phyloP scores from a whole-genome alignment of 2,329 filamentous ascomycete species.

The Aspergillus unguis region DNA sequence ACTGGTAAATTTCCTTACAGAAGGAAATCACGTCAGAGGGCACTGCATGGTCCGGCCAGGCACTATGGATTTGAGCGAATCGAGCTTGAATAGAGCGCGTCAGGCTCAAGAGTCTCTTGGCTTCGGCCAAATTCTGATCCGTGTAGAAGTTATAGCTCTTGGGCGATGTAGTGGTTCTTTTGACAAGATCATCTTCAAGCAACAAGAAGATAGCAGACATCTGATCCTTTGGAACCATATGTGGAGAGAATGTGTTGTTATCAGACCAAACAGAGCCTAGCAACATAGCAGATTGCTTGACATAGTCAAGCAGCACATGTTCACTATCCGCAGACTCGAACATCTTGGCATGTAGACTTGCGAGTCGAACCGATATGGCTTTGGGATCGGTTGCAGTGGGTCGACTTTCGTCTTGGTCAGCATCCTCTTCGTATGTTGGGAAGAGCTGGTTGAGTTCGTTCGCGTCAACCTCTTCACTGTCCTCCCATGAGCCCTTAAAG shows the following conservation, averaged over 20 bases:
- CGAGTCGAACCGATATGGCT: conserved; percentile 59
- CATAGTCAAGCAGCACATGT: conserved; percentile 30
- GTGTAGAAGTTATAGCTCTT: conserved; percentile 82
- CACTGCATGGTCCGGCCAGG: conserved; percentile 72
- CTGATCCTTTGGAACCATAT: conserved; percentile 48
- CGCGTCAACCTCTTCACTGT: conserved; percentile 70
- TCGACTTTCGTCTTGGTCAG: conserved; percentile 36
- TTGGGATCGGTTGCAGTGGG: conserved; percentile 43
- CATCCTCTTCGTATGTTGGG: conserved; percentile 66
- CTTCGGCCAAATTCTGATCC: conserved; percentile 72
- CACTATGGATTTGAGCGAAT: conserved; percentile 65
- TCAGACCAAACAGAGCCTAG: conserved; percentile 35
- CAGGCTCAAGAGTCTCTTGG: conserved; percentile 67
- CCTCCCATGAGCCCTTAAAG: conserved; percentile 73
- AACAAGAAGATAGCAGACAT: conserved; percentile 65
- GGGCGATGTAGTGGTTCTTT: conserved; percentile 43
- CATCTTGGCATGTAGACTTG: conserved; percentile 56
- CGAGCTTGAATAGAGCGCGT: conserved; percentile 66
- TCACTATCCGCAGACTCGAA: conserved; percentile 32
- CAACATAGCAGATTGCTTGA: conserved; percentile 34
- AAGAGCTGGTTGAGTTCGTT: conserved; percentile 78
- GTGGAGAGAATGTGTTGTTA: conserved; percentile 19
- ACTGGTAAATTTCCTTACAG: conserved; percentile 70
- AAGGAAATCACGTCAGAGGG: conserved; percentile 72
- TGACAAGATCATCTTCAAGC: conserved; percentile 59